phyloP scores from a whole-genome alignment of 2,329 filamentous ascomycete species.

The Emergomyces orientalis region DNA sequence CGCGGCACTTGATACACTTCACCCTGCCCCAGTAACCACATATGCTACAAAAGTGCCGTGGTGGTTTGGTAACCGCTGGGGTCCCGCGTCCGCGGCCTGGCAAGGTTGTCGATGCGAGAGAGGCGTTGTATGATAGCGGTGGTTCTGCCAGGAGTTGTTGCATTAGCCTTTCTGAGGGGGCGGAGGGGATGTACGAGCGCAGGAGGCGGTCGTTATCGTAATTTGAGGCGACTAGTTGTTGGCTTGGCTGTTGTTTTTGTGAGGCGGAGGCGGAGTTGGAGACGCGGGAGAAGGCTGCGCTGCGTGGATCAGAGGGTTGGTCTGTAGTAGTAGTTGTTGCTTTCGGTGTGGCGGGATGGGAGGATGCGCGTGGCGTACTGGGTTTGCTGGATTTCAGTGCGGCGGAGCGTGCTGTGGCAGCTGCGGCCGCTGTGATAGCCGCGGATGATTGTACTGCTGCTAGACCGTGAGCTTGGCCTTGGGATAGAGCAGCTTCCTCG shows the following conservation, averaged over 20 bases:
- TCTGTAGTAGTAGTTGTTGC: neutral
- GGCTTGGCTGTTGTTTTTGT: conserved; percentile 9
- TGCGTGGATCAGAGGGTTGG: neutral
- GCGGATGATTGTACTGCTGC: neutral
- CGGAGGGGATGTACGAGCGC: conserved; percentile 33
- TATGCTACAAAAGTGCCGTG: conserved; percentile 39
- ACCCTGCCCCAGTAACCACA: conserved; percentile 45
- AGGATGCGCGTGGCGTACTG: neutral
- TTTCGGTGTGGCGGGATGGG: conserved; percentile 5
- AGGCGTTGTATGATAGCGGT: conserved; percentile 39
- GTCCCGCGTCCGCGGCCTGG: neutral
- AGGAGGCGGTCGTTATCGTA: conserved; percentile 38
- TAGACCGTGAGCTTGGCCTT: conserved; percentile 13
- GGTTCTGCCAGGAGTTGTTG: conserved; percentile 38
- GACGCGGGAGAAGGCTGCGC: neutral
- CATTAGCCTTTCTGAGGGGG: conserved; percentile 40
- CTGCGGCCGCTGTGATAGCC: neutral
- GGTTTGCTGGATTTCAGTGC: conserved; percentile 6
- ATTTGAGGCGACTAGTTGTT: conserved; percentile 27
- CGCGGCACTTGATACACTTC: conserved; percentile 39
- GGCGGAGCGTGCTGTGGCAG: conserved; percentile 10
- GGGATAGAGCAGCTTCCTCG: conserved; percentile 37
- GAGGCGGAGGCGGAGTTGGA: conserved; percentile 3
- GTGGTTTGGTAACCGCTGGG: conserved; percentile 22
- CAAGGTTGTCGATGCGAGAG: conserved; percentile 31